These are phyloP conservation scores for Komagataella mondaviorum DNA, from an alignment of 805 yeast species.

Conservation along the genomic window DNA sequence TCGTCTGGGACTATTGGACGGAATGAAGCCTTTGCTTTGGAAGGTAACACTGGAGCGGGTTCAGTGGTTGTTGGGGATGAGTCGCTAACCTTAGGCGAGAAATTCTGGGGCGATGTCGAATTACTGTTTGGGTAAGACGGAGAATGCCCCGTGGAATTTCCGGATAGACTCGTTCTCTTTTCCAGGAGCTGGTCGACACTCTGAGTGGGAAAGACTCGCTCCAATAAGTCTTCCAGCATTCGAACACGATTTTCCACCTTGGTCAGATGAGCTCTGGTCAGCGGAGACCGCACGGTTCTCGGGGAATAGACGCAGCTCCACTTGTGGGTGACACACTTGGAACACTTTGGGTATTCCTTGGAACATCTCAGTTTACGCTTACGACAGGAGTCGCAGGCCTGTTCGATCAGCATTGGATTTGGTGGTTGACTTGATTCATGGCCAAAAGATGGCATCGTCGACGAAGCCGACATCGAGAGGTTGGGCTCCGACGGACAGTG, in stretches of 20 bases:
- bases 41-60: background rate
- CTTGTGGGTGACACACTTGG: constrained; percentile 56
- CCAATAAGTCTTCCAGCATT: constrained; percentile 29
- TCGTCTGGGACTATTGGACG: constrained; percentile 15
- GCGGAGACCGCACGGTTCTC: constrained; percentile 61
- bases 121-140: background rate
- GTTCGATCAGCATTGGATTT: constrained; percentile 22
- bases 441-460: background rate
- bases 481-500: background rate
- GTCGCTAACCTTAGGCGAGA: background rate
- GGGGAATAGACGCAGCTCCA: constrained; percentile 78
- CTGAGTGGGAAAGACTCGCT: constrained; percentile 27
- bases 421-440: background rate
- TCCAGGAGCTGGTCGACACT: constrained; percentile 23
- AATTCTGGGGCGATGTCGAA: background rate
- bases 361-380: constrained; percentile 71
- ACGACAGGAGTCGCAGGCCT: constrained; percentile 76
- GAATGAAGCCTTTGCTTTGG: constrained; percentile 1
- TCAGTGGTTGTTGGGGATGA: background rate
- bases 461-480: background rate
- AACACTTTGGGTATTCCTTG: constrained; percentile 63
- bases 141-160: background rate
- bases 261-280: constrained; percentile 72
- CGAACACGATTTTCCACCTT: constrained; percentile 50
- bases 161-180: background rate